Evolutionary conservation across 495 filamentous ascomycete genomes (phyloP), one percentile per base, ranked within the genome.

Genomic region (Talaromyces thailandensis): DNA sequence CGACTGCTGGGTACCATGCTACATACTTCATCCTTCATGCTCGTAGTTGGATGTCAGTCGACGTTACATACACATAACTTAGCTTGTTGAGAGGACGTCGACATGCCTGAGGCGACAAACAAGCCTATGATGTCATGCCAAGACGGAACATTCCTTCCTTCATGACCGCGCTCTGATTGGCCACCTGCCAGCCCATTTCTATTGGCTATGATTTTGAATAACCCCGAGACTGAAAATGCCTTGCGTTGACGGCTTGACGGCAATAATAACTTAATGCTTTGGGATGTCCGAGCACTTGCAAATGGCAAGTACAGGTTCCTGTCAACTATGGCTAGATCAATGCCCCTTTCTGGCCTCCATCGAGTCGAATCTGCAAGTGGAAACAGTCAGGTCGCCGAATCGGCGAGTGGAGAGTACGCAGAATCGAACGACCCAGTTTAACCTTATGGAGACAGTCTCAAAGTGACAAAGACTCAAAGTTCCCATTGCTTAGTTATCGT

Each of bases 101-200:
- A 48, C 43, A 48, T 48, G 43, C 43, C 43, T 48, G n/a, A 45
- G 40, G 40, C 18, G 11, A 26, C 7, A 26, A 7, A 24, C 9
- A 35, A 57, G 9, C 26, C 25, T n/a, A 35, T 57, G 55, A 57
- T 57, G 55, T 57, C 55, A 57, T 57, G 29, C 55, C 55, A 57
- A 57, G 55, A 23, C 55, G 23, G 50, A 6, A 12, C 50, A 53
- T 57, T 57, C 55, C n/a, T 29, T n/a, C 23, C 25, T 25, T 52
- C 25, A 6, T 14, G 9, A 25, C 23, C 3, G 3, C 3, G n/a
- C 6, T 52, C 23, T 28, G 21, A 53, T 53, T 25, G 25, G 50
- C 28, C 23, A 14, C 0, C 11, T 52, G 23, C 7, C n/a, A 50
- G n/a, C 23, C 45, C 21, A 18, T 18, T 31, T 28, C 7, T 9